phyloP scores from a whole-genome alignment of 2,329 filamentous ascomycete species.

The Pseudomassariella vexata region DNA sequence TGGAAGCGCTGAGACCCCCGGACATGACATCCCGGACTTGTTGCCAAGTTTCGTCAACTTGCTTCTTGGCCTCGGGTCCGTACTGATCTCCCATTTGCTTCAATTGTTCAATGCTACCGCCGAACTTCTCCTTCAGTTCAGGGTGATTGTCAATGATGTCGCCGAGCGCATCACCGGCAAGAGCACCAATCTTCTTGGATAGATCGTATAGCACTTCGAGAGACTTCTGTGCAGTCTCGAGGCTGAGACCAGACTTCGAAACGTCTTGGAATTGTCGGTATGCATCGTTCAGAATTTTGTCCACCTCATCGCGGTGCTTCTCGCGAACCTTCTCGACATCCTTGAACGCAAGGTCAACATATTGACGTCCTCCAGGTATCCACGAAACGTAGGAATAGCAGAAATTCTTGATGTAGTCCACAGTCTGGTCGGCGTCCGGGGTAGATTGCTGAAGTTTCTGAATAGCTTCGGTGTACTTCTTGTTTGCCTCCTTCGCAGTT shows the following conservation, averaged over 20 bases:
- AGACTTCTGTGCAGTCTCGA: slow-evolving; percentile 55
- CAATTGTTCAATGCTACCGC: slow-evolving; percentile 61
- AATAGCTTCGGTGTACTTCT: slow-evolving; percentile 54
- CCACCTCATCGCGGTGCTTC: slow-evolving; percentile 65
- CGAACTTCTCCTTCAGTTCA: slow-evolving; percentile 65
- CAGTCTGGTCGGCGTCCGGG: slow-evolving; percentile 61
- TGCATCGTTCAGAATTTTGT: slow-evolving; percentile 60
- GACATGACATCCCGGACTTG: slow-evolving; percentile 60
- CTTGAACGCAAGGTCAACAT: slow-evolving; percentile 64
- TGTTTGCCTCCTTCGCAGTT: slow-evolving; percentile 47
- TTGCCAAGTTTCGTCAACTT: slow-evolving; percentile 65
- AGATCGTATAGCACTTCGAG: slow-evolving; percentile 60
- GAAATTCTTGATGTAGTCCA: slow-evolving; percentile 59
- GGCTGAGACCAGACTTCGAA: slow-evolving; percentile 52
- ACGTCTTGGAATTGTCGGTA: slow-evolving; percentile 62
- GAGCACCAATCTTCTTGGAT: slow-evolving; percentile 50
- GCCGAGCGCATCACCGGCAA: slow-evolving; percentile 56
- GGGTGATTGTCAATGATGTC: slow-evolving; percentile 72
- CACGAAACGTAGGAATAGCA: slow-evolving; percentile 64
- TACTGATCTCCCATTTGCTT: slow-evolving; percentile 65
- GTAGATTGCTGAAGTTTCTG: slow-evolving; percentile 56
- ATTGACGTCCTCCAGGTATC: slow-evolving; percentile 64
- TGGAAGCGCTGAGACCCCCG: slow-evolving; percentile 50
- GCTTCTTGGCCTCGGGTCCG: slow-evolving; percentile 71
- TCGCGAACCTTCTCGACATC: slow-evolving; percentile 63